Evolutionary conservation across 805 yeast species (phyloP).

Genomic region (Zygotorulaspora florentina): DNA sequence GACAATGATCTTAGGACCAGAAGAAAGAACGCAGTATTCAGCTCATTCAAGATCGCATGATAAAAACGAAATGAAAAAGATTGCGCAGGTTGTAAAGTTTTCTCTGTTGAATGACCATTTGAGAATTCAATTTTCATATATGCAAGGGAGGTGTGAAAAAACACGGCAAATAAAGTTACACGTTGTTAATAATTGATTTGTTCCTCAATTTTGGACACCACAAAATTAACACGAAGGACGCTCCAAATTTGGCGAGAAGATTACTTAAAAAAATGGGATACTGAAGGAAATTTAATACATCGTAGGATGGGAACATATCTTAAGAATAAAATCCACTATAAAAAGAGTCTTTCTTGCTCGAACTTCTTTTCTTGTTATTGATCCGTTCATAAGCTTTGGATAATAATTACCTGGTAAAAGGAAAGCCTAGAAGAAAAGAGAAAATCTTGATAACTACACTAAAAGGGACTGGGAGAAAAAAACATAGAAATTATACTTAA

Average conservation of each 20-base stretch:
- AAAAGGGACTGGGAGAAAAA: slow-evolving; percentile 1
- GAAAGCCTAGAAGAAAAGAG: slow-evolving; percentile 3
- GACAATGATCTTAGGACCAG: not conserved
- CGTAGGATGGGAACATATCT: slow-evolving; percentile 16
- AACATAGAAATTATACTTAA: slow-evolving; percentile 1
- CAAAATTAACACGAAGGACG: not conserved
- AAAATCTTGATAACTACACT: slow-evolving; percentile 6
- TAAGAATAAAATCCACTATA: slow-evolving; percentile 20
- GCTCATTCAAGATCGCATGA: not conserved
- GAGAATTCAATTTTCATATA: not conserved
- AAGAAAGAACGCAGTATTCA: no score
- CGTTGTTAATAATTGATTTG: not conserved
- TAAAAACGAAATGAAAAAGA: not conserved
- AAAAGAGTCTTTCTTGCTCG: slow-evolving; percentile 13
- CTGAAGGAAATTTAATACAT: slow-evolving; percentile 11
- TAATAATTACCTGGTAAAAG: not conserved
- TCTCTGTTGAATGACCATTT: not conserved
- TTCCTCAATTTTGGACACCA: not conserved
- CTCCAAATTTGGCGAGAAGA: not conserved
- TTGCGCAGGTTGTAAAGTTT: not conserved
- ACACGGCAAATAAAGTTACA: not conserved
- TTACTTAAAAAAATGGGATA: not conserved
- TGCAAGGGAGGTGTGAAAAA: not conserved
- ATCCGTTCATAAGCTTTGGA: slow-evolving; percentile 9
- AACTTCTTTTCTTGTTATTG: slow-evolving; percentile 8